Base-by-base conservation (phyloP, 768 basidiomycete species). In the Hirschioporus abietinus region DNA sequence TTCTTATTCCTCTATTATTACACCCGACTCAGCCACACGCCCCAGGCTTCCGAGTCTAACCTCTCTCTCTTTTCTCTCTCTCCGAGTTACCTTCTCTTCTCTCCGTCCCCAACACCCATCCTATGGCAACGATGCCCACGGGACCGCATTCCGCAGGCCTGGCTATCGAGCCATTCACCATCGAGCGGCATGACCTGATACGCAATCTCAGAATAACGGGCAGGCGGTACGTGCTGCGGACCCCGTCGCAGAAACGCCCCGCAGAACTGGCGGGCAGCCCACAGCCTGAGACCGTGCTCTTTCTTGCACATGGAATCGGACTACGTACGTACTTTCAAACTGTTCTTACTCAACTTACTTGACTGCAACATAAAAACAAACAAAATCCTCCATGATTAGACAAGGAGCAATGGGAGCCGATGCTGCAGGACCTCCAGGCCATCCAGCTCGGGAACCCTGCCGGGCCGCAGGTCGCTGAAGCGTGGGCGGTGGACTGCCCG, bases 381-480 rank as follows among this genome's bases (percentile, higher is more conserved):
- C n/a, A n/a, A n/a, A n/a, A n/a, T n/a, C n/a, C n/a, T 12, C 42
- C 15, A 5, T 1, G 12, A 20, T 15, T 20, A 52, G 42, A 83
- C 70, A 87, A 87, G 69, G 86, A 87, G 70, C 78, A 78, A 24
- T 87, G 84, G 83, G 86, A 87, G 68, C 85, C 86, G 0, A 78
- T 80, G 0, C 74, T 88, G 2, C 81, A 83, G 8, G 81, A 84
- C 7, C 71, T 87, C 20, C 80, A 77, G 62, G 67, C 52, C 1
- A 15, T 15, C 12, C 63, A 80, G 1, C 65, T 80, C 4, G 72
- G 23, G 24, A 34, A 9, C 5, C 35, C 62, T 15, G 66, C 0
- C 26, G 30, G 42, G 7, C 42, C 5, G 58, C 25, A 78, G 66
- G 81, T 88, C 24, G 78, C 80, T 12, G 60, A 88, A 70, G 88